Base-by-base conservation (phyloP, 2,329 filamentous ascomycete species). In the Dothistroma septosporum region DNA sequence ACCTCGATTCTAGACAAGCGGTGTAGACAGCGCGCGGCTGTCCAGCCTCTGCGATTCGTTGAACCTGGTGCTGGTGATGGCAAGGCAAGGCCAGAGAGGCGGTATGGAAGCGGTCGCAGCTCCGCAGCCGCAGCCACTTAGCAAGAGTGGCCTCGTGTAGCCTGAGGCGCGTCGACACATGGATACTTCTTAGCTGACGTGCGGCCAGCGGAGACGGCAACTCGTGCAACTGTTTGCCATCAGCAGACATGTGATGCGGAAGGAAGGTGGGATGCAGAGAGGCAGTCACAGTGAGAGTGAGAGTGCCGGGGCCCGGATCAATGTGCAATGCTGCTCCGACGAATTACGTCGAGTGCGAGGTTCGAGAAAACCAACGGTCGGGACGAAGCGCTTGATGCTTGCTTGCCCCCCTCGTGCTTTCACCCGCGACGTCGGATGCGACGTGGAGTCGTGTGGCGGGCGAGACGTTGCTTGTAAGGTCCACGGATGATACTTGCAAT, bases 51-150 rank as follows among this genome's bases (percentile, higher is more conserved):
- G 12, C 19, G 11, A 50, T 50, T 50, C 6, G 11, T 47, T 22
- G 10, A 31, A 46, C 28, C 41, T n/a, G 53, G 53, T 46, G 10
- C 19, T 47, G 14, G 21, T 22, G 19, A 5, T 24, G n/a, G 32
- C n/a, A 44, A 55, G 53, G 31, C 52, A 2, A 31, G 28, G 10
- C 9, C 9, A 14, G 1, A 11, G 21, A 11, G 41, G 12, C 28
- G 21, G 32, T 14, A 19, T 24, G 24, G 21, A 41, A 8, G 35
- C 35, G 37, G 53, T 32, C 37, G 14, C 22, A 16, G 35, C 35
- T 46, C 53, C 37, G 53, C 19, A 55, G 37, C 53, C 53, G 53
- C 19, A 55, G 37, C 53, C 53, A 37, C 53, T 41, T 6, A n/a
- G 16, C 21, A 21, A 9, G 47, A 50, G 10, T 28, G 7, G 28